These are phyloP conservation scores for Cyanidiococcus yangmingshanensis DNA, from an alignment of 23 red algal species.

Conservation along the genomic window DNA sequence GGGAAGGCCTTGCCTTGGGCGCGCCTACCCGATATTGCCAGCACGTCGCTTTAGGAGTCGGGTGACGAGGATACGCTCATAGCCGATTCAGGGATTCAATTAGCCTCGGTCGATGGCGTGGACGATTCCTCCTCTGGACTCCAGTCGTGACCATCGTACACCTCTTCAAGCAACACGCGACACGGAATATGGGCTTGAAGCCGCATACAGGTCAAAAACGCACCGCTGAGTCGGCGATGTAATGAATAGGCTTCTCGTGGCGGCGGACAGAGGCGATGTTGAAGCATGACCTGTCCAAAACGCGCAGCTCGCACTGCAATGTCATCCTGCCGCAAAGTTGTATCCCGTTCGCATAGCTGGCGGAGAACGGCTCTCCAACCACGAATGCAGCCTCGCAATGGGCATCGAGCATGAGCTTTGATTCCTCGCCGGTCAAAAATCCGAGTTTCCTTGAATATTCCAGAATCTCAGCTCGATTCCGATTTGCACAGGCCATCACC, in stretches of 20 bases:
- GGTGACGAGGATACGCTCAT: too few species aligned
- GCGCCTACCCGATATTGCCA: too few species aligned
- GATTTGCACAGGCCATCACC: constrained; percentile 55
- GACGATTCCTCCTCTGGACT: not conserved
- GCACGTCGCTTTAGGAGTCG: too few species aligned
- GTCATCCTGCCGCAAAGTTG: constrained; percentile 38
- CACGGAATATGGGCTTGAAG: constrained; percentile 27
- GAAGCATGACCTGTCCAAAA: constrained; percentile 43
- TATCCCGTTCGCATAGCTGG: not conserved
- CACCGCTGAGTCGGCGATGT: constrained; percentile 49
- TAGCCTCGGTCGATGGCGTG: too few species aligned
- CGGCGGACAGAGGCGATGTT: constrained; percentile 53
- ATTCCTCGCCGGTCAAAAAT: constrained; percentile 69
- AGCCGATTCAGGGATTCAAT: too few species aligned
- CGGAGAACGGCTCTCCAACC: constrained; percentile 57
- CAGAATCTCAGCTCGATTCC: constrained; percentile 36
- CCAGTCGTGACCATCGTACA: not conserved
- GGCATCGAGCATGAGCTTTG: constrained; percentile 46
- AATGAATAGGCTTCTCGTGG: constrained; percentile 57
- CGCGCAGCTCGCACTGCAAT: constrained; percentile 41
- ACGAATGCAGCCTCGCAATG: constrained; percentile 55
- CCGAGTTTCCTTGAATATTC: constrained; percentile 41
- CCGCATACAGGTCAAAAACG: constrained; percentile 50
- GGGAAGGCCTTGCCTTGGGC: too few species aligned
- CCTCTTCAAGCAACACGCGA: constrained; percentile 12